Evolutionary conservation across 2,329 filamentous ascomycete species (phyloP).

Genomic region (Apiospora koreana): DNA sequence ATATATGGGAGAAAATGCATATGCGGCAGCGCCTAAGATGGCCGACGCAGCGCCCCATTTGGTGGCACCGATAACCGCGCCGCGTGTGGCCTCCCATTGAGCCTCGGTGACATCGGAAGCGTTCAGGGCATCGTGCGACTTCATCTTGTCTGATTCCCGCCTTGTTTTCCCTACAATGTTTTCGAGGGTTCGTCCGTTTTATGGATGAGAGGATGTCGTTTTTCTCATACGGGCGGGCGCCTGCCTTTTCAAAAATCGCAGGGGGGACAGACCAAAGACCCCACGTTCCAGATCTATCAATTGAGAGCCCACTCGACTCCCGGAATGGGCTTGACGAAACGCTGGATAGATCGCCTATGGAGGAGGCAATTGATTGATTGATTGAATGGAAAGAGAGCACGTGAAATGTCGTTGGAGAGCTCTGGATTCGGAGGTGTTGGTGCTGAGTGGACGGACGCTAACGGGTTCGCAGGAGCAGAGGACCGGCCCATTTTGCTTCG

Average conservation of each 20-base stretch:
- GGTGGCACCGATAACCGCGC: conserved; percentile 65
- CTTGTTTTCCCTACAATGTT: background rate
- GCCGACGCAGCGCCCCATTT: conserved; percentile 73
- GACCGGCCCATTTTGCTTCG: conserved; percentile 6
- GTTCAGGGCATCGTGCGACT: conserved; percentile 57
- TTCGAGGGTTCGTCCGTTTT: no score
- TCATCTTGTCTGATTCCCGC: conserved; percentile 15
- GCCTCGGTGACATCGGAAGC: conserved; percentile 69
- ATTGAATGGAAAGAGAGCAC: background rate
- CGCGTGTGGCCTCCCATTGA: conserved; percentile 70
- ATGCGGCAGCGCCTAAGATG: conserved; percentile 62
- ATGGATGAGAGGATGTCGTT: no score
- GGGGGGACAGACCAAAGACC: no score
- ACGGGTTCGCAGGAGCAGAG: background rate
- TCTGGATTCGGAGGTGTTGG: background rate
- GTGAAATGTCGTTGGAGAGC: background rate
- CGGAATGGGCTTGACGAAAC: background rate
- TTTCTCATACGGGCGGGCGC: no score
- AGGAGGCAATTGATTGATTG: background rate
- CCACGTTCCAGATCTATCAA: no score
- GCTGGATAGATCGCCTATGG: background rate
- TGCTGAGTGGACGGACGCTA: background rate
- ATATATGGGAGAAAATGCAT: conserved; percentile 69
- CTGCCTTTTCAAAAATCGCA: no score
- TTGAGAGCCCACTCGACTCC: no score